Evolutionary conservation across 2,329 filamentous ascomycete genomes (phyloP), one percentile per base, ranked within the genome.

Genomic region (Ascochyta rabiei): DNA sequence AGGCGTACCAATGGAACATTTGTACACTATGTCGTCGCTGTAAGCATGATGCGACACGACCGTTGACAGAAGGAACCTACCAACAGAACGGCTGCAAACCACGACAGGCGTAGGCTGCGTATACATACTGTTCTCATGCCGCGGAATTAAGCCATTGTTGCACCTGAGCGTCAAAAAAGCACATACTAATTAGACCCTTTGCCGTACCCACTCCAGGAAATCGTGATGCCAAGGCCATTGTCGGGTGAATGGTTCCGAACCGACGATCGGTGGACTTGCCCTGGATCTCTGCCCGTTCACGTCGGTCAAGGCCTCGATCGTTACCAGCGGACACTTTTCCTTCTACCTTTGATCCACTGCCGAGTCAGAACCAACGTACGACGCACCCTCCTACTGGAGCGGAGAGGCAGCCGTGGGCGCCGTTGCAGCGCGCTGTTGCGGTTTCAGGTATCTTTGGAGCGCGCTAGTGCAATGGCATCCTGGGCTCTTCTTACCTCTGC

Each of bases 171-270:
- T 46, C 34, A 28, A 43, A 38, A 42, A 19, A 7, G 28, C 34
- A 60, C 54, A 48, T 42, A 41, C 53, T 49, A 54, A 41, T 50
- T 49, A 54, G 50, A 53, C 48, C 56, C 53, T 26, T 55, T 47
- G 18, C 23, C 43, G 57, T 60, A 59, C 49, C 57, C 57, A 62
- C 57, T 46, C 48, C 19, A 40, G 24, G 21, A 18, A 46, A 48
- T 55, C 39, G 56, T 64, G 56, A 61, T 64, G 62, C 63, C 63
- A 63, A 66, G 63, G 41, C 52, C 34, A 23, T 6, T 2, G 16
- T 13, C 63, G 60, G 57, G 60, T 51, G 40, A 43, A 56, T 35
- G 40, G 46, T 50, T 42, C 59, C 57, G 57, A n/a, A 48, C 34
- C 41, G 49, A 51, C 58, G 57, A 64, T 66, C 57, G 60, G 58